These are phyloP conservation scores for Ilyonectria sp. DNA, from an alignment of 2,329 filamentous ascomycete genomes.

Conservation along the genomic window DNA sequence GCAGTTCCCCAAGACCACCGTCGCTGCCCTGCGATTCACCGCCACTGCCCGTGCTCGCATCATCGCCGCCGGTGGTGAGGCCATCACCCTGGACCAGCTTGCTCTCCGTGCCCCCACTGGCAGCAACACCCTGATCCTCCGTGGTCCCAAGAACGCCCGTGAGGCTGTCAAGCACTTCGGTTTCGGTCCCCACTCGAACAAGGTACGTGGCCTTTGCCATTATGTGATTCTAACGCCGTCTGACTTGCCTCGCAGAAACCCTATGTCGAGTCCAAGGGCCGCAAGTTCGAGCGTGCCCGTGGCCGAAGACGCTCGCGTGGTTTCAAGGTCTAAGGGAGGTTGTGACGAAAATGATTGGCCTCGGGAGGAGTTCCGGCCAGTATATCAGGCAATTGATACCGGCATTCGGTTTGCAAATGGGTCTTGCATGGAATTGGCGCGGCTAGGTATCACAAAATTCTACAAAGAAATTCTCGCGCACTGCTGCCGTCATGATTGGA, in stretches of 20 bases:
- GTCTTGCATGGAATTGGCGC: constrained; percentile 63
- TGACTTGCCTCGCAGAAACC: constrained; percentile 80
- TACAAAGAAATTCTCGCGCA: constrained; percentile 51
- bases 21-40: constrained; percentile 97
- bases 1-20: constrained; percentile 89
- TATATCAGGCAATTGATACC: constrained; percentile 49
- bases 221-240: constrained; percentile 19
- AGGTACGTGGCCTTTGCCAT: constrained; percentile 70
- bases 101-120: constrained; percentile 95
- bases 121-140: constrained; percentile 96
- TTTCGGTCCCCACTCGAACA: constrained; percentile 97
- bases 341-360: constrained; percentile 46
- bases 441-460: constrained; percentile 62
- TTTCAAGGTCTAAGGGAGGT: constrained; percentile 95
- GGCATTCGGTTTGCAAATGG: constrained; percentile 52
- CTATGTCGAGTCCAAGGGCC: constrained; percentile 97
- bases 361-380: constrained; percentile 47
- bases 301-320: constrained; percentile 97
- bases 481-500: constrained; percentile 47
- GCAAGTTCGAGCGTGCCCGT: constrained; percentile 99
- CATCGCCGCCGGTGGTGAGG: constrained; percentile 92
- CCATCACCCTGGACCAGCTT: constrained; percentile 96
- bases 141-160: constrained; percentile 97
- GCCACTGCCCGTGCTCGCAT: constrained; percentile 96
- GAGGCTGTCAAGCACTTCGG: constrained; percentile 99